A percentile compares a stretch with the other conserved stretches of the same genome.
Conservation (phyloP, 2,329 filamentous ascomycete genomes). For the Alternaria infectoria region DNA sequence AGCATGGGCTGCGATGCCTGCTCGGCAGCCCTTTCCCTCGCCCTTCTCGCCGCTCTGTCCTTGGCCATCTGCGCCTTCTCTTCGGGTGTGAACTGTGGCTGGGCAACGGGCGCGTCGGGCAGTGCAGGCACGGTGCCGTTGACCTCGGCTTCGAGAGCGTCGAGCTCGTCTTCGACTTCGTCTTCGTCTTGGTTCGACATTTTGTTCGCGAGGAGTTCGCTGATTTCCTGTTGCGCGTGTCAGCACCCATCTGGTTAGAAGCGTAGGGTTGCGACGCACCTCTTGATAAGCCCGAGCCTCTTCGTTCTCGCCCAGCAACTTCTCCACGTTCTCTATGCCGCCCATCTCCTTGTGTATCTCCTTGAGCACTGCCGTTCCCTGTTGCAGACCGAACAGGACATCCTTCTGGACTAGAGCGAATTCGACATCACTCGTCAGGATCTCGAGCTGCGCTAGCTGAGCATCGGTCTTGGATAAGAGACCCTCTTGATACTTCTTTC, state of each 20-base stretch:
- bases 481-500: constrained; percentile 96
- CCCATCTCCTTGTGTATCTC: constrained; percentile 97
- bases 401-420: constrained; percentile 98
- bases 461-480: constrained; percentile 87
- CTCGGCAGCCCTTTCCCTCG: constrained; percentile 39
- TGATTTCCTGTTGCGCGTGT: constrained; percentile 72
- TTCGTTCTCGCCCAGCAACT: constrained; percentile 89
- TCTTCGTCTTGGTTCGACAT: constrained; percentile 97
- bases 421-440: constrained; percentile 86
- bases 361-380: constrained; percentile 86
- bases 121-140: constrained; percentile 43
- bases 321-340: constrained; percentile 90
- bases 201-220: constrained; percentile 83
- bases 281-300: constrained; percentile 92
- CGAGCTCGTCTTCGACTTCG: constrained; percentile 95
- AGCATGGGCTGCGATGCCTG: constrained; percentile 46
- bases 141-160: constrained; percentile 74
- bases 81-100: constrained; percentile 38
- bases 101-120: constrained; percentile 48
- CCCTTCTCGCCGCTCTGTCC: constrained; percentile 43
- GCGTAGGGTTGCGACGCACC: constrained; percentile 56
- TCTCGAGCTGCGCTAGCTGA: constrained; percentile 92
- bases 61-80: constrained; percentile 38
- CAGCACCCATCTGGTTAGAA: neutral
- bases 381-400: constrained; percentile 88